These are phyloP conservation scores for Eucalyptus cloeziana DNA, from an alignment of 345 rosid species.

Conservation along the genomic window DNA sequence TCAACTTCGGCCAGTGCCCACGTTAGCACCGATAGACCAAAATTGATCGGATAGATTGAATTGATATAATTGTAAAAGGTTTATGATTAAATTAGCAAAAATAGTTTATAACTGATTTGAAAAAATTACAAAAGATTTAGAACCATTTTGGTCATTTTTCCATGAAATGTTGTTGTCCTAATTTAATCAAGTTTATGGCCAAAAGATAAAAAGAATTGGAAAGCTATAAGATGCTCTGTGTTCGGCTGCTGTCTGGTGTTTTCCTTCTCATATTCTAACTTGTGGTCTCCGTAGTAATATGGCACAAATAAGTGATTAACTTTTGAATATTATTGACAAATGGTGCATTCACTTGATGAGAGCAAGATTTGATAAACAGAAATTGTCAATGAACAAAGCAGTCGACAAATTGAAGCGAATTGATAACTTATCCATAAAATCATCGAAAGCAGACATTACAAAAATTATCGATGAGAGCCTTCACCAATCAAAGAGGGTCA, in stretches of 20 bases:
- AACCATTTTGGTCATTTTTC: too few relatives aligned
- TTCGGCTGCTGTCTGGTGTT: neutral
- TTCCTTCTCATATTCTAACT: neutral
- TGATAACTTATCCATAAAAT: neutral
- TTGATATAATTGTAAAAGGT: too few relatives aligned
- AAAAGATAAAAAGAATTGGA: neutral
- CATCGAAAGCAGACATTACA: neutral
- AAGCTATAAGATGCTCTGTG: neutral
- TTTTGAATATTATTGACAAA: too few relatives aligned
- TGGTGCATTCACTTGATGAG: neutral
- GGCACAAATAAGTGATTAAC: neutral
- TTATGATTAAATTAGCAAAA: fast-evolving
- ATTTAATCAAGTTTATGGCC: neutral
- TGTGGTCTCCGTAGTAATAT: neutral
- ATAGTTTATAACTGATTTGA: too few relatives aligned
- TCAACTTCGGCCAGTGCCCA: too few relatives aligned
- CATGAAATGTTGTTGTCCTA: neutral
- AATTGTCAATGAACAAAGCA: neutral
- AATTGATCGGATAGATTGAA: too few relatives aligned
- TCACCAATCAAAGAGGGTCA: neutral
- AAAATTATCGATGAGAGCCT: neutral
- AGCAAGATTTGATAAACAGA: neutral
- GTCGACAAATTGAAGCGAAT: neutral
- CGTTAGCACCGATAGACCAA: too few relatives aligned
- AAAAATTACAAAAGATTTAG: too few relatives aligned